These are phyloP conservation scores for Phaeosphaeriaceae sp. DNA, from an alignment of 2,329 filamentous ascomycete genomes.

Conservation along the genomic window DNA sequence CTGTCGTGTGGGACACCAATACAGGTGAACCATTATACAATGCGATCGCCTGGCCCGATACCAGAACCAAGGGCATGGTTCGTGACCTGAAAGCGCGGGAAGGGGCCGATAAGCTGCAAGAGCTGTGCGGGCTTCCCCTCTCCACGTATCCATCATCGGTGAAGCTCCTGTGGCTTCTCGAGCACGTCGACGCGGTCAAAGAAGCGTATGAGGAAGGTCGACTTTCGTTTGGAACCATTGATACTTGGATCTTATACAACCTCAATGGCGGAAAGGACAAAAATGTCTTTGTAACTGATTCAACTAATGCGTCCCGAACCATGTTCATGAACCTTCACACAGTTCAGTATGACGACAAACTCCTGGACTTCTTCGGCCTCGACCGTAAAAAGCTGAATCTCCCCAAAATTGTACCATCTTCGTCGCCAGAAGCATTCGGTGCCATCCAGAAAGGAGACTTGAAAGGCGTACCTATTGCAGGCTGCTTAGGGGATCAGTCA, in stretches of 20 bases:
- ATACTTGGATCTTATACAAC: conserved; percentile 86
- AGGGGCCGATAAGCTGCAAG: conserved; percentile 72
- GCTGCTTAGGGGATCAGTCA: conserved; percentile 87
- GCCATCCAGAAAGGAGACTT: conserved; percentile 62
- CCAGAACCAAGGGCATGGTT: conserved; percentile 77
- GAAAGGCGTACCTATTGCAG: conserved; percentile 76
- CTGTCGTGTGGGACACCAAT: conserved; percentile 81
- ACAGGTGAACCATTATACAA: conserved; percentile 84
- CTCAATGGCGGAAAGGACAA: conserved; percentile 76
- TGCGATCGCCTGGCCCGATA: conserved; percentile 88
- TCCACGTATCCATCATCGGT: conserved; percentile 89
- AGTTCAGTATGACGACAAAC: conserved; percentile 77
- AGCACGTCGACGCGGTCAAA: conserved; percentile 73
- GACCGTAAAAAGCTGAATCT: conserved; percentile 75
- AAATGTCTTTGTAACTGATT: conserved; percentile 81
- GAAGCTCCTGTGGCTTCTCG: conserved; percentile 84
- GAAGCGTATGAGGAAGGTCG: conserved; percentile 78
- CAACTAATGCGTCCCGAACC: conserved; percentile 86
- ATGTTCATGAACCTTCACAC: conserved; percentile 94
- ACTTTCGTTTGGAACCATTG: conserved; percentile 85
- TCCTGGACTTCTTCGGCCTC: conserved; percentile 82
- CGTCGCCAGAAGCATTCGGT: conserved; percentile 77
- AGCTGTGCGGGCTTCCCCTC: conserved; percentile 80
- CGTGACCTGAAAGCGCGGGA: conserved; percentile 75
- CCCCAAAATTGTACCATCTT: conserved; percentile 85